phyloP scores from a whole-genome alignment of 352 stramenopile species.

The Phytophthora citricola region DNA sequence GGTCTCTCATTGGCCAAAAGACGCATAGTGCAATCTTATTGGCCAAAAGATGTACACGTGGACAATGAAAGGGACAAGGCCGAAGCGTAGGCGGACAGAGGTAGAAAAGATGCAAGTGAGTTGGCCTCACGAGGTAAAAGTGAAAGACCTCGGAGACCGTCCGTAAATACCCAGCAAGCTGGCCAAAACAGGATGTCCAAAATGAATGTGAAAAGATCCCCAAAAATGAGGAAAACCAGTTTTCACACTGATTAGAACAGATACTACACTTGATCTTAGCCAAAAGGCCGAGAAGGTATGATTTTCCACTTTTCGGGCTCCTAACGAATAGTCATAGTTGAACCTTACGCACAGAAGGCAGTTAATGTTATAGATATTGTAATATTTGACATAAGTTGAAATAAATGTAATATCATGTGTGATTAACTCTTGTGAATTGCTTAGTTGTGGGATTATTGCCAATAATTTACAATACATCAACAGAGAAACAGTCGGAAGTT shows the following conservation, averaged over 20 bases:
- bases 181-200: slow-evolving; percentile 31
- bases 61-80: not conserved
- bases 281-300: slow-evolving; percentile 89
- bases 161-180: slow-evolving; percentile 13
- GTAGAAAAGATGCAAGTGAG: not conserved
- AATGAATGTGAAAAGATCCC: slow-evolving; percentile 90
- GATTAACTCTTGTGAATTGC: no score
- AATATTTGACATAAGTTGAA: no score
- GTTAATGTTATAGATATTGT: no score
- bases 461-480: no score
- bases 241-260: slow-evolving; percentile 95
- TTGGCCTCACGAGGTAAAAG: slow-evolving; percentile 6
- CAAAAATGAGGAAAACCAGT: slow-evolving; percentile 78
- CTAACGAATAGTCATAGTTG: no score
- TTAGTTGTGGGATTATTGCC: no score
- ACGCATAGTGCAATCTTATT: slow-evolving; percentile 2
- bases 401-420: no score
- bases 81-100: no score
- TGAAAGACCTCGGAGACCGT: slow-evolving; percentile 11
- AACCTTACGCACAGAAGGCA: not conserved
- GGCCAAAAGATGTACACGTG: not conserved
- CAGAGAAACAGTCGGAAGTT: no score
- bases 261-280: slow-evolving; percentile 59
- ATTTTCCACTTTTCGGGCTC: not conserved
- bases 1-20: slow-evolving; percentile 12